Evolutionary conservation across 108 stramenopile genomes (phyloP), one percentile per base, ranked within the genome.

Genomic region (Nannochloropsis salina): DNA sequence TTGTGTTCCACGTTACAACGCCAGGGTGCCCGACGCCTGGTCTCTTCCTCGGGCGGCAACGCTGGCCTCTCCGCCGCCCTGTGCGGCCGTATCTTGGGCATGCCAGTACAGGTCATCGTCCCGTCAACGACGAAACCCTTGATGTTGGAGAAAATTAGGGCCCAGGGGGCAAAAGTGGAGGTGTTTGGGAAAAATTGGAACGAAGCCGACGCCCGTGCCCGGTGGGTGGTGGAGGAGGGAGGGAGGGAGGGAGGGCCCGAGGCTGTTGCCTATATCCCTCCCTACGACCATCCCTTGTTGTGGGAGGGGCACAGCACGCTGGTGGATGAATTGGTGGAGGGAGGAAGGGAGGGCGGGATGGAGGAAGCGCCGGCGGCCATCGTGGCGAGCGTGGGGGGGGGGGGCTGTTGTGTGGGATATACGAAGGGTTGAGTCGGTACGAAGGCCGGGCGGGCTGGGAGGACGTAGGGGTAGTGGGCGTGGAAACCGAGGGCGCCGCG

Each of bases 301-400:
- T 97, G 96, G 96, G 94, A 95, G 21, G 96, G 96, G 9, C 95
- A 97, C 88, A 93, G 94, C 31, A 92, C 94, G 1, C 81, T 95
- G 5, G 90, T 97, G 9, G 94, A 94, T 84, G 96, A 97, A 88
- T 87, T 97, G n/a, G 80, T 92, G 41, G 86, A 91, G 15, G 15
- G 47, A 12, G 47, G 47, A 51, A 31, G 31, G 31, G 31, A 31
- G 31, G 31, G 31, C 31, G 31, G 31, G 31, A 31, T 31, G 31
- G 15, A 12, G 12, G 47, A 51, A 15, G 21, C 85, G 11, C 83
- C 94, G n/a, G 95, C 93, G 45, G 93, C 94, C 22, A 88, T 97
- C 40, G 90, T 95, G 12, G 91, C 92, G 15, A 93, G 94, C 79
- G 95, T 97, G 0, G 96, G 96, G 44, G 96, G 96, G 31, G 96